Base-by-base conservation (phyloP, 2,329 filamentous ascomycete species). In the Hymenoscyphus scutula region DNA sequence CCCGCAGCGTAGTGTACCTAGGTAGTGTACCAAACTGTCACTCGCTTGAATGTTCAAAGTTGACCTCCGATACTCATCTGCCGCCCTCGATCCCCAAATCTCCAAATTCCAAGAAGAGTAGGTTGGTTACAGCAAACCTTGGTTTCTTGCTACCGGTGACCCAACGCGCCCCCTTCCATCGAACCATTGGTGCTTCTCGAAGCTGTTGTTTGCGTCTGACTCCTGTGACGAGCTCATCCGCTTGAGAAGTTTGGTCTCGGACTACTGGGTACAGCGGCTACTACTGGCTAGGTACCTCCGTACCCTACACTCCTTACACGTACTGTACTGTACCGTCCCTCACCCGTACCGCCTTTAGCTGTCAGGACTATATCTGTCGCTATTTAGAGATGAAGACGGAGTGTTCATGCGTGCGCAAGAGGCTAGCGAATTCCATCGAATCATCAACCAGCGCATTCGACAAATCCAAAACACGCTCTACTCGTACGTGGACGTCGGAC, bases 381-480 rank as follows among this genome's bases (percentile, higher is more conserved):
- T 48, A 48, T 51, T 25, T 23, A 19, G 45, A 51, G 13, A 10
- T 51, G 7, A 8, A 51, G n/a, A 41, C 25, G 19, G 1, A 10
- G 45, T 23, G 19, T 23, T 25, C 45, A 51, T 51, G 45, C 45
- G 45, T 51, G 25, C 19, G 45, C 19, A 23, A 23, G 17, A 48
- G 19, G 19, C 45, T 51, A 25, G 19, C 45, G 25, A 27, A 13
- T 13, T 51, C 45, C 45, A 23, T 25, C 45, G 45, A 51, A 51
- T 13, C 13, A 51, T 51, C 45, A 19, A 25, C 19, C 3, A 19
- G 23, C 45, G 45, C 45, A 51, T 51, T 51, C 45, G 8, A 51
- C 19, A 51, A 51, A 27, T 51, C 45, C 45, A 51, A 51, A 51
- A 51, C 45, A 51, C 45, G 19, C 19, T 51, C 45, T 23, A 51